phyloP scores from a whole-genome alignment of 1,139 yeast genomes.

The Sugiyamaella sp. region DNA sequence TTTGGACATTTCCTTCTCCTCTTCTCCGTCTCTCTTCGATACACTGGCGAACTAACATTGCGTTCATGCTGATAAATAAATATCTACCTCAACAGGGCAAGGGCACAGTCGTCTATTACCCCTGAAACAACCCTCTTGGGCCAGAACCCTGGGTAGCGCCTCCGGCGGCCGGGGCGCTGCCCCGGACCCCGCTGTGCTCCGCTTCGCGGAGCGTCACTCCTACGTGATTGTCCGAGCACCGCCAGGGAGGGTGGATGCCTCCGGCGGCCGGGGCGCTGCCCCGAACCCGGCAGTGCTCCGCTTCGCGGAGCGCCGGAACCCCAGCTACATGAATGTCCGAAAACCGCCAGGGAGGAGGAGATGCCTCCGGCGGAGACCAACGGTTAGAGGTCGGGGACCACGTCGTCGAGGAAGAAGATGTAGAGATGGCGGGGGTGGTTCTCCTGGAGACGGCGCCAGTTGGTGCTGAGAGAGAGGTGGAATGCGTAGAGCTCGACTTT shows the following conservation, averaged over 20 bases:
- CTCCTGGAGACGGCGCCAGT: conserved; percentile 24
- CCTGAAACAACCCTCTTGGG: not conserved
- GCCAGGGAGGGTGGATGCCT: no score
- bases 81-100: not conserved
- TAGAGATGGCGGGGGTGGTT: conserved; percentile 4
- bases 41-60: no score
- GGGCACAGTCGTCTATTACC: not conserved
- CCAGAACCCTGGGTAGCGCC: not conserved
- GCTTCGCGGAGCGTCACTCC: no score
- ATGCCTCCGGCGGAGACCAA: no score
- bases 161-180: conserved; percentile 6
- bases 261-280: no score
- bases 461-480: conserved; percentile 28
- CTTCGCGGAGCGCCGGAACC: no score
- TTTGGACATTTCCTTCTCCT: conserved; percentile 26
- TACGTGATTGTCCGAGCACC: no score
- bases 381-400: conserved; percentile 2
- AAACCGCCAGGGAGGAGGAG: no score
- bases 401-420: conserved; percentile 13
- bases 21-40: no score
- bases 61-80: conserved; percentile 8
- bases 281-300: no score
- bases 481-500: conserved; percentile 33
- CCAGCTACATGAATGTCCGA: no score
- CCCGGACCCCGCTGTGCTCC: no score